A percentile compares a stretch with the other conserved stretches of the same genome.
phyloP scores from a whole-genome alignment of 176 grass and related monocot species.

The Chloris gayana region DNA sequence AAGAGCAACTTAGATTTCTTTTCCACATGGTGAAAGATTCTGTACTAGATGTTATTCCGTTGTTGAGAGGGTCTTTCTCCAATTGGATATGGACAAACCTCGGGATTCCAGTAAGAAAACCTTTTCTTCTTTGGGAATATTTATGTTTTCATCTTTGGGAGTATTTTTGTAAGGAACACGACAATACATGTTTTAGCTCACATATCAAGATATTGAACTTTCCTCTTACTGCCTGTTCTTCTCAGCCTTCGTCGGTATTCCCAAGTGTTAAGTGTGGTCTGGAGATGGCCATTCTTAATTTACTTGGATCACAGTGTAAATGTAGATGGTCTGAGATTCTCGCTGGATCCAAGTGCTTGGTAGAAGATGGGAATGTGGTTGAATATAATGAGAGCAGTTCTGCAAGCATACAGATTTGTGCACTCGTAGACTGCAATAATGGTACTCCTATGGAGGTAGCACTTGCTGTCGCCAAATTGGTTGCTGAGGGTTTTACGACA shows the following conservation, averaged over 20 bases:
- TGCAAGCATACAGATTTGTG: constrained; percentile 79
- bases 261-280: constrained; percentile 87
- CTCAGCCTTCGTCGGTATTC: constrained; percentile 87
- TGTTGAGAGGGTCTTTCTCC: constrained; percentile 91
- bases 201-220: constrained; percentile 19
- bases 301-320: constrained; percentile 54
- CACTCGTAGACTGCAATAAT: constrained; percentile 67
- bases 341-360: constrained; percentile 40
- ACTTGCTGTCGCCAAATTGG: constrained; percentile 69
- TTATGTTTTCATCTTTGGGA: constrained; percentile 36
- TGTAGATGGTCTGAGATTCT: constrained; percentile 59
- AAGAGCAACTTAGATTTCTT: constrained; percentile 87
- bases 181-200: constrained; percentile 29
- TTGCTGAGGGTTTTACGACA: constrained; percentile 83
- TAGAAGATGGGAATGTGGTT: constrained; percentile 34
- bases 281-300: constrained; percentile 99
- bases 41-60: constrained; percentile 65
- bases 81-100: constrained; percentile 89
- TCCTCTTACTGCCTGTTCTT: constrained; percentile 17
- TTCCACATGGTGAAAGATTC: constrained; percentile 75
- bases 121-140: constrained; percentile 23
- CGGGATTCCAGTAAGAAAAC: constrained; percentile 72
- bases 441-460: constrained; percentile 79
- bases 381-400: constrained; percentile 45
- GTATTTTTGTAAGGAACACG: constrained; percentile 58